Evolutionary conservation across 495 filamentous ascomycete species (phyloP), one percentile per base, ranked within the genome.

Genomic region (Aspergillus heteromorphus): DNA sequence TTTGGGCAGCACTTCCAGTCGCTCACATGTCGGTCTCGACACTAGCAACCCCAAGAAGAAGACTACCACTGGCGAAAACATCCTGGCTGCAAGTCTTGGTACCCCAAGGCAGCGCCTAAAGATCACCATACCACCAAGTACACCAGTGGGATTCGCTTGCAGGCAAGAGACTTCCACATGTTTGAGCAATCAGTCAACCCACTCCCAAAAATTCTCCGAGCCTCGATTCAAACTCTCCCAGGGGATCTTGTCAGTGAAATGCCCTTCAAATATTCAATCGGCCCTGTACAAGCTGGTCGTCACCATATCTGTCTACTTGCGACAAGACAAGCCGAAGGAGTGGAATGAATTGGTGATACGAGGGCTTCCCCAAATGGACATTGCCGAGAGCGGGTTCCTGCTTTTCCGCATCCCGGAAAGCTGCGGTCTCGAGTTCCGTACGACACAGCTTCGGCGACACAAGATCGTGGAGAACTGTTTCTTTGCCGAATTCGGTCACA

Each of bases 371-470:
- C 54, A 54, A 27, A 43, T 69, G 13, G 43, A 30, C 7, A 16
- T 51, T 5, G 53, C 51, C 14, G 65, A 65, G 41, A 59, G 52
- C 40, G 71, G 71, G 2, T 61, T 61, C 49, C 47, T 75, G 6
- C 60, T 68, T 52, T 70, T 73, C 45, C 62, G 58, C 11, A 59
- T 64, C 6, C 69, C 71, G 1, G 53, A 51, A 1, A 48, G 48
- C 8, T 59, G 60, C 23, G 67, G 68, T 2, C 51, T 75, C 16
- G 72, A 73, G 19, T 64, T 69, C 20, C 62, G 66, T n/a, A 72
- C 66, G n/a, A 64, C 55, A 2, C 54, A 64, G 43, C 57, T 72
- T 11, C 61, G 59, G 9, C 51, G 64, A 21, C 53, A 64, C 40
- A 63, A 56, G 2, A 40, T 70, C 6, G 40, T 66, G n/a, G 64